Conservation (phyloP, 2,329 filamentous ascomycete genomes). For the Knufia fluminis region DNA sequence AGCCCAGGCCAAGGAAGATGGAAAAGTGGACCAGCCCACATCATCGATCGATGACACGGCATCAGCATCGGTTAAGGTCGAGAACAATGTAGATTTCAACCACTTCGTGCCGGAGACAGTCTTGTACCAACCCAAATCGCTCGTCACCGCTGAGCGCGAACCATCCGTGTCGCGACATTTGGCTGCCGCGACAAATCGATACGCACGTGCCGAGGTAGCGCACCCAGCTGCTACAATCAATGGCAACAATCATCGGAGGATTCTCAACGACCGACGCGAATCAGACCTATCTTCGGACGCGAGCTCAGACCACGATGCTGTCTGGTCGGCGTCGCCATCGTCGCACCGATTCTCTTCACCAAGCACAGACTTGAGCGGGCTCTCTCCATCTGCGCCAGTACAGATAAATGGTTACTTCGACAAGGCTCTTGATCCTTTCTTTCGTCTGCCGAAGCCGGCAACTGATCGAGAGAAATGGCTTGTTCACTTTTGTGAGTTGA, state of each 20-base stretch:
- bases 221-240: neutral
- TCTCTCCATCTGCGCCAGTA: neutral
- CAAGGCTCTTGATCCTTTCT: conserved; percentile 8
- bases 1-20: conserved; percentile 7
- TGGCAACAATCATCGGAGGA: neutral
- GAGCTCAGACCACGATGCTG: conserved; percentile 4
- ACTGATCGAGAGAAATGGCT: conserved; percentile 7
- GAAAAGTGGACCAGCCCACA: neutral
- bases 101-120: neutral
- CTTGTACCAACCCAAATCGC: neutral
- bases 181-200: neutral
- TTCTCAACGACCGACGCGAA: neutral
- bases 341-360: conserved; percentile 3
- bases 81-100: neutral
- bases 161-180: neutral
- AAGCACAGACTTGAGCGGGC: conserved; percentile 1
- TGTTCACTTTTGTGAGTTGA: conserved; percentile 9
- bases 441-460: neutral
- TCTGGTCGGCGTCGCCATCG: conserved; percentile 6
- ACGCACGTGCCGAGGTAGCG: neutral
- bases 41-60: neutral
- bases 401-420: conserved; percentile 6
- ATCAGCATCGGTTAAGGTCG: neutral
- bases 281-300: conserved; percentile 5
- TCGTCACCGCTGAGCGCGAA: neutral